phyloP scores from a whole-genome alignment of 352 stramenopile species.

The Paralagenidium karlingii region DNA sequence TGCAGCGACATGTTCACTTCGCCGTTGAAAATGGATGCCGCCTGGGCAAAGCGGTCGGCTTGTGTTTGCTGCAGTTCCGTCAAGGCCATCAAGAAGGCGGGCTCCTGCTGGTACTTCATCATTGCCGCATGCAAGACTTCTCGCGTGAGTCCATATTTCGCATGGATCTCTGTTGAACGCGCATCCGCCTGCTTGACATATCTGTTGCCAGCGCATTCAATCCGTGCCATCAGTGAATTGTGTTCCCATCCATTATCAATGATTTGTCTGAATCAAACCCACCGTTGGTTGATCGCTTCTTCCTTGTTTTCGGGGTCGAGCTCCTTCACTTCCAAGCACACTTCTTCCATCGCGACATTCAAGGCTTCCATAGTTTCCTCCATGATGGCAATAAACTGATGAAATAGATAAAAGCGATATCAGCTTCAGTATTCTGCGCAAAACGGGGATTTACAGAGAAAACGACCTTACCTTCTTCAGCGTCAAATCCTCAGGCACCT shows the following conservation, averaged over 20 bases:
- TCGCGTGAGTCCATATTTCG: constrained; percentile 76
- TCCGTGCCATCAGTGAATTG: neutral
- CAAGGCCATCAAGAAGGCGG: constrained; percentile 78
- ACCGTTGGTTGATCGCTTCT: constrained; percentile 78
- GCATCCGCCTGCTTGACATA: constrained; percentile 82
- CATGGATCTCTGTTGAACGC: constrained; percentile 75
- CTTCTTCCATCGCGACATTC: constrained; percentile 82
- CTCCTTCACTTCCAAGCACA: constrained; percentile 82
- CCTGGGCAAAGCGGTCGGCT: constrained; percentile 68
- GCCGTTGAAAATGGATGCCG: constrained; percentile 76
- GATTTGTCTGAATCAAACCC: neutral
- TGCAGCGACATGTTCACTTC: constrained; percentile 89
- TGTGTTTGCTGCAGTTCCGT: constrained; percentile 80
- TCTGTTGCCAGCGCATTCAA: too few species aligned
- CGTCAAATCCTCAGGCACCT: constrained; percentile 70
- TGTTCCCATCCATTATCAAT: neutral
- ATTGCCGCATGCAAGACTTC: constrained; percentile 82
- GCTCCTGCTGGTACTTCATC: constrained; percentile 87
- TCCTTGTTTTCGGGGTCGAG: constrained; percentile 83
- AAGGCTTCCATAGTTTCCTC: constrained; percentile 84
- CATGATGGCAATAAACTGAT: constrained; percentile 80
- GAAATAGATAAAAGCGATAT: constrained; percentile 3
- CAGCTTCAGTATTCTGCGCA: neutral
- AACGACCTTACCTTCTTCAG: constrained; percentile 36
- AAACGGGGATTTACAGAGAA: neutral